Base-by-base conservation (phyloP, 352 stramenopile species). In the Lagenidium sp. region DNA sequence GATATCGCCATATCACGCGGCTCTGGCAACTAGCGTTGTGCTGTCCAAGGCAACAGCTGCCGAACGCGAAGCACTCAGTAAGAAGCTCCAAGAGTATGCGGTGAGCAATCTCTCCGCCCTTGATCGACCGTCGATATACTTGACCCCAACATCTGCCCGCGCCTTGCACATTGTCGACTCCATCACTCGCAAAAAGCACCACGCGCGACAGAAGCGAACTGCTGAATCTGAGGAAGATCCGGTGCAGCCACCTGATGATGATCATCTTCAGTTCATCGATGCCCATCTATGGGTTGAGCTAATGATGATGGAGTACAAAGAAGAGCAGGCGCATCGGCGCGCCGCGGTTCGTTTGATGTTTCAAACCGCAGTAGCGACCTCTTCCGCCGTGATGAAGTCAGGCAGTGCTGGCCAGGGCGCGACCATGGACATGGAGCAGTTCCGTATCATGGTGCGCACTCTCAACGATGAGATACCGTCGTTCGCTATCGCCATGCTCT, bases 281-380 rank as follows among this genome's bases (percentile, higher is more conserved):
- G 80, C 78, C 1, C 69, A 85, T 25, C 49, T 88, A 2, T 93
- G 80, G 80, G 55, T 90, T 3, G 73, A 89, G 25, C 57, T 90
- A n/a, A 89, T 93, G 77, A 83, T 93, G 69, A 66, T 86, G 37
- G 80, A 95, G 57, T 95, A 96, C 59, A 91, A 93, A 25, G 83
- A 95, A 41, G 88, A 97, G 47, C 87, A 97, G 53, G 82, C 86
- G 0, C 88, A 96, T 47, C 78, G 88, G 1, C 65, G 77, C 4
- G 85, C 85, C 15, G 85, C 85, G 13, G 85, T 97, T 32, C 85
- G 87, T 0, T 53, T 97, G 1, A 96, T 97, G 88, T 97, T 97
- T 37, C 85, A 96, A 30, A 96, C 87, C 0, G 85, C 87, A 2
- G 77, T 69, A 1, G 47, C 65, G 3, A 55, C 65, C 0, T 60